Evolutionary conservation across 1,284 basidiomycete species (phyloP), one percentile per base, ranked within the genome.

Genomic region (Irpex sp.): DNA sequence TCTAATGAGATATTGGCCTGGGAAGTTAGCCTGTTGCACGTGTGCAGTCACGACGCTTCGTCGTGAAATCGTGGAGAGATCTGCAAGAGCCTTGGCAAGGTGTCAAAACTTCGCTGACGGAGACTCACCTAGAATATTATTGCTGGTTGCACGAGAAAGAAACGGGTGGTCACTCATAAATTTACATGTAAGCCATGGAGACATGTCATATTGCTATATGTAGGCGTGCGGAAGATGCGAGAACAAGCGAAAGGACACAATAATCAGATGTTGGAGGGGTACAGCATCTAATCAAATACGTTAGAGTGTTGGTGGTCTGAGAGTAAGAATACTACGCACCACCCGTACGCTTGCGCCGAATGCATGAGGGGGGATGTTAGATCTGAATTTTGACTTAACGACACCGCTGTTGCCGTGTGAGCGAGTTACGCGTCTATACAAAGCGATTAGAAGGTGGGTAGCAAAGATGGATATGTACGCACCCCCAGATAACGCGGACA

Each of bases 401-500:
- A 95, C 95, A 76, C 97, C 97, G 69, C 89, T 93, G 82, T 90
- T 93, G 71, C 97, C 95, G 80, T 97, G 95, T 72, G 94, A 85
- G 75, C 94, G 92, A 67, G 95, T 94, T 70, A 97, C 88, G 73
- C 94, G 93, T 72, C 93, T 93, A 50, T 21, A 50, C 61, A 15
- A 56, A 11, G 56, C 5, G 57, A 50, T 17, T 17, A 3, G 39
- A 4, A 43, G 2, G 33, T 13, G 35, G 26, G 50, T 1, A 0
- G 11, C 1, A 17, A 1, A 21, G 19, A 26, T 15, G 26, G 2
- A 47, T 1, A 58, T 46, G 61, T 4, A 78, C 86, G 71, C 69
- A 94, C 90, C 95, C 95, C 95, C 95, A 98, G 83, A 98, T 96
- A 68, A 98, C 94, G 71, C 95, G 92, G 76, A 97, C 84, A 80